Evolutionary conservation across 257 asterid genomes (phyloP).

Genomic region (Solanum pimpinellifolium): DNA sequence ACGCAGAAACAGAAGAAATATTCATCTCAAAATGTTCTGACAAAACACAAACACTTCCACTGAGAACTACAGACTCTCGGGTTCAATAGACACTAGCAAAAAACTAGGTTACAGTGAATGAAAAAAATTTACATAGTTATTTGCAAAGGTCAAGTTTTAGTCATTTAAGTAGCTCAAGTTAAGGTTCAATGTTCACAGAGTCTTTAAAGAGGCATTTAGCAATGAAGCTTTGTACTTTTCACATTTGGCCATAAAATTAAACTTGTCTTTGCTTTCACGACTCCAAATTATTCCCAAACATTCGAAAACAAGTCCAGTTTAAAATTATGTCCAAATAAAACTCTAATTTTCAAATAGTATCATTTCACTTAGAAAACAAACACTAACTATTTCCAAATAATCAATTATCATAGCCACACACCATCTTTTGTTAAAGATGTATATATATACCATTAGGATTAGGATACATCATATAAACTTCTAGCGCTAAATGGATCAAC

Average conservation of each 20-base stretch:
- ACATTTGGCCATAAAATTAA: not conserved
- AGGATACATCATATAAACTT: too few relatives aligned
- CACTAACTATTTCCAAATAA: not conserved
- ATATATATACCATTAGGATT: not conserved
- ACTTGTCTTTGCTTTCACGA: rapidly evolving
- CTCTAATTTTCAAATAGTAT: not conserved
- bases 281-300: not conserved
- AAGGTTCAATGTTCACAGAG: not conserved
- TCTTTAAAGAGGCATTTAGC: not conserved
- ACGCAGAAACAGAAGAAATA: not conserved
- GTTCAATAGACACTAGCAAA: not conserved
- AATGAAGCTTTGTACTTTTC: not conserved
- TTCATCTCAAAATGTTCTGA: not conserved
- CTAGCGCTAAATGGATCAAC: not conserved
- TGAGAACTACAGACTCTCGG: not conserved
- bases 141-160: not conserved
- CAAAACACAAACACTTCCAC: not conserved
- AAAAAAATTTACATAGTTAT: not conserved
- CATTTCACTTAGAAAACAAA: not conserved
- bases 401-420: not conserved
- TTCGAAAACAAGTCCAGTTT: not conserved
- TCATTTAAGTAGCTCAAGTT: not conserved
- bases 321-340: too few relatives aligned
- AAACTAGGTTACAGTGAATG: not conserved
- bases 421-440: not conserved